Evolutionary conservation across 2,329 filamentous ascomycete genomes (phyloP), one percentile per base, ranked within the genome.

Genomic region (Ceratocystis huliohia): DNA sequence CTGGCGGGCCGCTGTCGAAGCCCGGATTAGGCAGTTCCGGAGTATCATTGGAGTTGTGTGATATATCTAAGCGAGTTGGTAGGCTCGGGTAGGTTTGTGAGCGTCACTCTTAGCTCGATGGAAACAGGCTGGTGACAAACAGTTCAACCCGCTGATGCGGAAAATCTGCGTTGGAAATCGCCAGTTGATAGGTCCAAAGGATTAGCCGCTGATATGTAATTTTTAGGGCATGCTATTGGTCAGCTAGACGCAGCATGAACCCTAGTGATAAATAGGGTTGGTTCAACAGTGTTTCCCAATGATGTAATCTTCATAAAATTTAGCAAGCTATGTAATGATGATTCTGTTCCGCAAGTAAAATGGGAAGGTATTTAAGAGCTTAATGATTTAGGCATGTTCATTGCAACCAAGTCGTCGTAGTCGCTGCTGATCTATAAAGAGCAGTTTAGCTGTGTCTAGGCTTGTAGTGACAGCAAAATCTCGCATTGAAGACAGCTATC

Each of bases 1-100:
- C 41, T 66, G 65, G 61, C 67, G 62, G 20, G 61, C 53, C 30
- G 22, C 63, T 13, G 28, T 48, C 13, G 46, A 25, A 4, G 59
- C 50, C 33, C 62, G 65, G 22, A 46, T 3, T 20, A 68, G 33
- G 13, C 28, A 50, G 61, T 69, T 71, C 66, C 69, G 69, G 68
- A 70, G 69, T 65, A 71, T 71, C 70, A 71, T 71, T 57, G 46
- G 33, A 56, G 50, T 53, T 28, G 48, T 20, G 48, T 63, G 25
- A 22, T 37, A 37, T 46, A 25, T 41, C 37, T 41, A 25, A 33
- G 28, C 37, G 59, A 41, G 59, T 41, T 13, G 4, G 37, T 41
- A 1, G 30, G 41, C 28, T 28, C 61, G 13, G 41, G 61, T 13
- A 5, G 44, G 20, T 28, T 25, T 45, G 22, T 13, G n/a, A 30